Base-by-base conservation (phyloP, 2,329 filamentous ascomycete species). In the Penicillium sp. region DNA sequence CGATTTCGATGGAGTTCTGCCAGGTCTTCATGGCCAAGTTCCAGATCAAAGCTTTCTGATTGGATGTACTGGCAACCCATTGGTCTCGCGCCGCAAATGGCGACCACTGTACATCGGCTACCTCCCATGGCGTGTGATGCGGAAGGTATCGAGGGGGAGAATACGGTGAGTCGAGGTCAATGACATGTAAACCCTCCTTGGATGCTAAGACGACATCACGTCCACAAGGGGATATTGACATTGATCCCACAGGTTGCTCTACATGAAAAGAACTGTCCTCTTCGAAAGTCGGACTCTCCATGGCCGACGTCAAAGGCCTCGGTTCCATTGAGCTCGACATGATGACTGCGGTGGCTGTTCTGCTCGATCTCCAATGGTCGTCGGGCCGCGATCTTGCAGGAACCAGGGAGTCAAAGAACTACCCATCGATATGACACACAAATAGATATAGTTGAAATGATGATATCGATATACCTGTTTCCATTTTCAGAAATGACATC, bases 101-200 rank as follows among this genome's bases (percentile, higher is more conserved):
- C 10, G 89, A 95, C 92, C 92, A 96, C 70, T 96, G 92, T 27
- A 95, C 91, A 69, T 96, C 92, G 10, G 92, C 90, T 4, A 95
- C 91, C 43, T 95, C 84, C 89, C 91, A 96, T n/a, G 89, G 87
- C 36, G 89, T 84, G 47, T 89, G 87, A 70, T 95, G 89, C 54
- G 87, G 87, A 59, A 96, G 79, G 62, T 90, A 86, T 14, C 90
- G 86, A 14, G 92, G 92, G 9, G 87, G 86, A 52, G 87, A 93
- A 66, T 90, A 93, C 0, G 89, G 89, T 10, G 85, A 90, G 72
- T 96, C 91, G 39, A 96, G 78, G 62, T 96, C 91, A 64, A 96
- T 91, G 59, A 96, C 89, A 65, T 92, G 86, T 47, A 96, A 79
- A 39, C 91, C 91, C 63, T 93, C 87, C 45, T 88, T 89, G 78